Evolutionary conservation across 1,139 yeast species (phyloP).

Genomic region (Blastobotrys aristatus): DNA sequence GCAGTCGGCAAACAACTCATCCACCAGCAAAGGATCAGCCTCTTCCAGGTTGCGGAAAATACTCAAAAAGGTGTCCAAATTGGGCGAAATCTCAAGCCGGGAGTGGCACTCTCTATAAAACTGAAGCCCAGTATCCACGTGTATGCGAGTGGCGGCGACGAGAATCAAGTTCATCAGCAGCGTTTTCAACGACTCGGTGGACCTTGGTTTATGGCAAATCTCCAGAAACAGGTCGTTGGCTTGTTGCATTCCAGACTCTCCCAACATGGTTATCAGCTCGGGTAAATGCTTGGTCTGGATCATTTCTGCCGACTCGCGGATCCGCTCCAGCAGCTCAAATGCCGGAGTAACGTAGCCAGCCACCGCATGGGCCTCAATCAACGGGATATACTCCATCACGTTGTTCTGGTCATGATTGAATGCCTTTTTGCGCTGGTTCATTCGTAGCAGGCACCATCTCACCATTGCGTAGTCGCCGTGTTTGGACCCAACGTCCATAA

Average conservation of each 20-base stretch:
- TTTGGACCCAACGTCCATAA: conserved; percentile 28
- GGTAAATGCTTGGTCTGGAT: conserved; percentile 23
- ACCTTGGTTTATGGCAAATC: conserved; percentile 16
- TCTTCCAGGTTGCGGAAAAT: neutral
- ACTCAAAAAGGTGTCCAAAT: conserved; percentile 26
- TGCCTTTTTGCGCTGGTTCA: conserved; percentile 1
- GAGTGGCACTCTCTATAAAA: conserved; percentile 19
- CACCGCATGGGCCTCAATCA: conserved; percentile 29
- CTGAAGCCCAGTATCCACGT: conserved; percentile 15
- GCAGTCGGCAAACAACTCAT: conserved; percentile 19
- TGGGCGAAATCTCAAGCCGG: conserved; percentile 19
- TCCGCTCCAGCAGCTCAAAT: conserved; percentile 19
- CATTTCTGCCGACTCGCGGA: conserved; percentile 23
- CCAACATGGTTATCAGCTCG: conserved; percentile 18
- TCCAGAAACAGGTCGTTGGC: conserved; percentile 51
- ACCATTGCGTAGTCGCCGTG: conserved; percentile 27
- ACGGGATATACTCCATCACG: conserved; percentile 17
- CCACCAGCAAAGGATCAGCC: conserved; percentile 18
- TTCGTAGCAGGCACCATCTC: conserved; percentile 30
- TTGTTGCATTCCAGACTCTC: conserved; percentile 45
- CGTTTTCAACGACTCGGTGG: conserved; percentile 23
- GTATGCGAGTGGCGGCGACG: conserved; percentile 13
- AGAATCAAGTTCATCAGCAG: conserved; percentile 27
- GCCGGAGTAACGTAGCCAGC: conserved; percentile 18
- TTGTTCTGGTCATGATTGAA: neutral